phyloP scores from a whole-genome alignment of 2,329 filamentous ascomycete genomes.

The Arachnopeziza araneosa region DNA sequence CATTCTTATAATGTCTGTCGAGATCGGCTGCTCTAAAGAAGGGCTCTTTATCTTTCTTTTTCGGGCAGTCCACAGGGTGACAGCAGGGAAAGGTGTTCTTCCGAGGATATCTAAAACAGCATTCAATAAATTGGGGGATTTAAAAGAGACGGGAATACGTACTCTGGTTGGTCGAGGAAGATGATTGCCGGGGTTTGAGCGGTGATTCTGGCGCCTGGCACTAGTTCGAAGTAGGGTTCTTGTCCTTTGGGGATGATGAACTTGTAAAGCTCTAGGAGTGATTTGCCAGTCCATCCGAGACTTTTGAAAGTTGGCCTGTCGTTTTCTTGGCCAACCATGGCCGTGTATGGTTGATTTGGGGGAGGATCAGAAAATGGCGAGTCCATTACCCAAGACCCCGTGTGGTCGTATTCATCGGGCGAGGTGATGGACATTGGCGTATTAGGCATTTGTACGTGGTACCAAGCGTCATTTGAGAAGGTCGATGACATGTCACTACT shows the following conservation, averaged over 20 bases:
- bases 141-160: neutral
- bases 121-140: neutral
- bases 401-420: neutral
- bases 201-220: neutral
- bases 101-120: neutral
- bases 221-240: conserved; percentile 17
- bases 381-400: neutral
- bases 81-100: conserved; percentile 17
- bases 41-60: conserved; percentile 4
- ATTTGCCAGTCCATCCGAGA: conserved; percentile 14
- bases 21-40: conserved; percentile 33
- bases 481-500: neutral
- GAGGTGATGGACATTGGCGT: neutral
- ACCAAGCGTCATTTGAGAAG: neutral
- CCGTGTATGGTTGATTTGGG: no score
- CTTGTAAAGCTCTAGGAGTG: conserved; percentile 15
- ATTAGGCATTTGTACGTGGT: neutral
- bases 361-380: no score
- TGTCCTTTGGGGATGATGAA: conserved; percentile 17
- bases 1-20: conserved; percentile 32
- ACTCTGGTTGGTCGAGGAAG: conserved; percentile 17
- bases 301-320: conserved; percentile 12
- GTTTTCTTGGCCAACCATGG: neutral
- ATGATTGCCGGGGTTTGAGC: conserved; percentile 11
- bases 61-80: conserved; percentile 17